These are phyloP conservation scores for Xerocomellus amylosporus DNA, from an alignment of 768 basidiomycete species.

Conservation along the genomic window DNA sequence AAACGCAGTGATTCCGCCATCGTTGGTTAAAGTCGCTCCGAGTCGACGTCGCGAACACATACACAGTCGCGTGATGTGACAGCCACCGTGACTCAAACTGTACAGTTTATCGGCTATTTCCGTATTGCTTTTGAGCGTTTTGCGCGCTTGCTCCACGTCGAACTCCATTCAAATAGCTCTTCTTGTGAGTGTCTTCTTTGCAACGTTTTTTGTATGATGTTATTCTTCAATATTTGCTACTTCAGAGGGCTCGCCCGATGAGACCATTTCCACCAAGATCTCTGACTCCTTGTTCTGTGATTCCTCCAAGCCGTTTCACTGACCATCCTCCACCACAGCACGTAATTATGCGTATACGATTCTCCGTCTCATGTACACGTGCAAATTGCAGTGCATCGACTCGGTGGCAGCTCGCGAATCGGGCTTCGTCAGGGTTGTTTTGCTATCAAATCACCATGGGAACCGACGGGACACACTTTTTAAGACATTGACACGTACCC, in stretches of 20 bases:
- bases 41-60: constrained; percentile 20
- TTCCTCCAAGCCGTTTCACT: not conserved
- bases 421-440: not conserved
- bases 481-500: not conserved
- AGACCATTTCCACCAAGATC: constrained; percentile 72
- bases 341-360: not conserved
- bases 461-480: not conserved
- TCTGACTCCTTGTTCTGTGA: constrained; percentile 41
- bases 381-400: not conserved
- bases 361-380: not conserved
- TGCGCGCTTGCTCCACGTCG: no score
- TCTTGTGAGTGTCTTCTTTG: constrained; percentile 16
- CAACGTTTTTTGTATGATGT: constrained; percentile 35
- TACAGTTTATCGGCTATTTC: constrained; percentile 49
- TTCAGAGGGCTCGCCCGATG: constrained; percentile 59
- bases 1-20: constrained; percentile 89
- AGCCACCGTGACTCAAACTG: constrained; percentile 65
- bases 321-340: constrained; percentile 3
- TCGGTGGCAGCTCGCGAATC: not conserved
- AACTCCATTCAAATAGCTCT: no score
- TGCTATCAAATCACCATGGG: not conserved
- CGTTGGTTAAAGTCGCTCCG: constrained; percentile 24
- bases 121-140: not conserved
- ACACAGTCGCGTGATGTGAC: constrained; percentile 42
- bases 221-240: constrained; percentile 63